Base-by-base conservation (phyloP, 1,139 yeast species). In the Torulaspora globosa region DNA sequence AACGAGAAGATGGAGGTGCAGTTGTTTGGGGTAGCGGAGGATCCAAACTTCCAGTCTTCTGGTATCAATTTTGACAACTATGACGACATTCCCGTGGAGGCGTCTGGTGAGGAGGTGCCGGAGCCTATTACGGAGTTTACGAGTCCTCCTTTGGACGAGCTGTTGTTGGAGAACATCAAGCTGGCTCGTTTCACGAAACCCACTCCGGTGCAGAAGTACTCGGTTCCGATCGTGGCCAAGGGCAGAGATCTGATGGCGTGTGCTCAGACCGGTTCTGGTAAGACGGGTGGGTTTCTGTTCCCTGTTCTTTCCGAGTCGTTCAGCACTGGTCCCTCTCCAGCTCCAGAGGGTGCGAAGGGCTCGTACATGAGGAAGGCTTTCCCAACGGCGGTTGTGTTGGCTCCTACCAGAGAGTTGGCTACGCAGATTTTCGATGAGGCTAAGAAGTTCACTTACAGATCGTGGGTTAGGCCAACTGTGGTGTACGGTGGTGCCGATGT, bases 221-320 rank as follows among this genome's bases (percentile, higher is more conserved):
- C 98, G 41, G 88, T 92, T 58, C 98, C 99, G 56, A 92, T 94
- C 62, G 96, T 94, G 58, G 89, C 95, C 51, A 82, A 76, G 45
- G 95, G 96, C 62, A 84, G 98, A 75, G 99, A 92, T 72, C 82
- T 92, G 73, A 92, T 92, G 98, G 98, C 98, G 38, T 92, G 98
- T 82, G 98, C 98, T 54, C 98, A 92, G 76, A 92, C 98, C 61
- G 97, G 94, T 86, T 90, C 97, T 48, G 99, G 99, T 80, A 92
- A 92, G 76, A 92, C 99, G 67, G 97, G 98, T 78, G 99, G 98
- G 57, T 92, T 92, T 79, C 77, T 92, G 67, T 92, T 92, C 86
- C 99, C 99, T 57, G 96, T 94, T 50, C 78, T 92, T 60, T 85
- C 96, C 39, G 92, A 90, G 73, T 86, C 95, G 52, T 92, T 83